Evolutionary conservation across 371 early-diverging fungal genomes (phyloP), one percentile per base, ranked within the genome.

Genomic region (Actinomucor elegans): DNA sequence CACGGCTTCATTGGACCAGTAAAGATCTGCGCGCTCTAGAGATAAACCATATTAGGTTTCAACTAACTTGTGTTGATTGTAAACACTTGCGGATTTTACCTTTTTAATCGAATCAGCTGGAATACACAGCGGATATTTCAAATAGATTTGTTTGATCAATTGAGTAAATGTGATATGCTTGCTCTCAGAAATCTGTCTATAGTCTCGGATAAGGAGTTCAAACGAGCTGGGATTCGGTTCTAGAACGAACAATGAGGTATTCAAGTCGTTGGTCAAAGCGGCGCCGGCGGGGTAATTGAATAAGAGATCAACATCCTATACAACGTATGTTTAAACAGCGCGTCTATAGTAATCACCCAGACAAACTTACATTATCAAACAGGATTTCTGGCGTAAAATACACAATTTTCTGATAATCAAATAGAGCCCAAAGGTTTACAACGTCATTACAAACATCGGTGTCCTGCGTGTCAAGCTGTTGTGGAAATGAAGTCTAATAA

Each of bases 1-100:
- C 69, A 72, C 37, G 72, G 72, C 47, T 72, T 67, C 58, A 66
- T 61, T 8, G 57, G 58, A 20, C 48, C 55, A 24, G 35, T 35
- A 46, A 52, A 71, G 9, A 61, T 47, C 31, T 38, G 32, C 5
- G 60, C 17, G 29, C 38, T 56, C 67, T 70, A 40, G 21, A 41
- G 26, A 41, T 41, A 41, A 7, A 31, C 5, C 31, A 31, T 5
- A n/a, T n/a, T n/a, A n/a, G n/a, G n/a, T n/a, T n/a, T n/a, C n/a
- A n/a, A n/a, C n/a, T n/a, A n/a, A n/a, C n/a, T n/a, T n/a, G n/a
- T n/a, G n/a, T n/a, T n/a, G n/a, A n/a, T n/a, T n/a, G n/a, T n/a
- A n/a, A n/a, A n/a, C n/a, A n/a, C n/a, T n/a, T n/a, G n/a, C 17
- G 21, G 18, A 14, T 12, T 35, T 20, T 46, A 46, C 52, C 34